Evolutionary conservation across 139 green algal genomes (phyloP).

Genomic region (Astrephomene gubernaculifera): DNA sequence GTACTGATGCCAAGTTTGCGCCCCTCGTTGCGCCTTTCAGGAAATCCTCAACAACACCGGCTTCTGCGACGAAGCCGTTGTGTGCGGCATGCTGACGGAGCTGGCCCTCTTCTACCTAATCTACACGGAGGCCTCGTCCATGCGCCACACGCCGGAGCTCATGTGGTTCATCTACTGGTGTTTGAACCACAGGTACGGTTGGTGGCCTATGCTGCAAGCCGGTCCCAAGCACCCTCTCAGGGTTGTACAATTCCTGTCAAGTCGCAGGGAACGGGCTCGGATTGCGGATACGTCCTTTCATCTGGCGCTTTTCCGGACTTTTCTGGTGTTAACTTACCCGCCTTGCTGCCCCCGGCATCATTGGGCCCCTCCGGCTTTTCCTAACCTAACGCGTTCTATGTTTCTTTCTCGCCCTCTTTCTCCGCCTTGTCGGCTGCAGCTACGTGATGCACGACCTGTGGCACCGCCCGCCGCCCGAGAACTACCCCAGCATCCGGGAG

Average conservation of each 20-base stretch:
- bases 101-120: conserved; percentile 88
- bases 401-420: neutral
- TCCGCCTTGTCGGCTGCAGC: neutral
- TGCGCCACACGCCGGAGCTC: conserved; percentile 82
- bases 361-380: too few species aligned
- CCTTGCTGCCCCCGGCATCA: too few species aligned
- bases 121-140: conserved; percentile 60
- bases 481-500: conserved; percentile 45
- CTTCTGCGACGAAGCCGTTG: conserved; percentile 43
- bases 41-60: conserved; percentile 29
- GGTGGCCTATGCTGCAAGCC: neutral
- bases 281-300: too few species aligned
- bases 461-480: conserved; percentile 39
- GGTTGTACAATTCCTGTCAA: too few species aligned
- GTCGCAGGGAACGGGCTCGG: too few species aligned
- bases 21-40: conserved; percentile 5
- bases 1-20: too few species aligned
- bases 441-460: conserved; percentile 56
- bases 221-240: neutral
- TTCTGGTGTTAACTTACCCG: too few species aligned
- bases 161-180: conserved; percentile 87
- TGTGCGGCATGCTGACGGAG: conserved; percentile 64
- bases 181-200: conserved; percentile 43
- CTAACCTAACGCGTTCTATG: too few species aligned
- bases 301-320: too few species aligned